Percentiles rank a stretch among this genome's conserved stretches.
These are phyloP conservation scores for Mortierella antarctica DNA, from an alignment of 192 early-diverging fungal species.

Conservation along the genomic window DNA sequence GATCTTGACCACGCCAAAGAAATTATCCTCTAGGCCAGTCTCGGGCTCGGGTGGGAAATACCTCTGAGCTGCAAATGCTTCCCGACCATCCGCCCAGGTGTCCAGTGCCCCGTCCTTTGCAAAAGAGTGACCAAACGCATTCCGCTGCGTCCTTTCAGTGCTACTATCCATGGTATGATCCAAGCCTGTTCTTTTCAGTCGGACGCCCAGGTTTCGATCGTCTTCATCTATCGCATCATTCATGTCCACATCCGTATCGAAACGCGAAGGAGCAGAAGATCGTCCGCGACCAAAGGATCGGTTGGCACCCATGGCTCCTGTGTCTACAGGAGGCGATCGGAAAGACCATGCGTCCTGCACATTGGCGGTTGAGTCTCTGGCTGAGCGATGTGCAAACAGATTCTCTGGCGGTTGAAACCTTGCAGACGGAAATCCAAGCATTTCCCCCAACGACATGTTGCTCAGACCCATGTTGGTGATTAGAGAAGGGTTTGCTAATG, in stretches of 20 bases:
- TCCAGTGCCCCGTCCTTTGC: neutral
- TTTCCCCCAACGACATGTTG: constrained; percentile 46
- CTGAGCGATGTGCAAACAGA: constrained; percentile 37
- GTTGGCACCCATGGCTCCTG: neutral
- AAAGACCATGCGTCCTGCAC: constrained; percentile 23
- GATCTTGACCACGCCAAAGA: constrained; percentile 54
- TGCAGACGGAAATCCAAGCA: constrained; percentile 49
- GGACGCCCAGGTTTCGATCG: neutral
- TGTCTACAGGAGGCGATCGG: neutral
- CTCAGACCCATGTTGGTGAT: constrained; percentile 27
- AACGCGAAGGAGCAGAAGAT: neutral
- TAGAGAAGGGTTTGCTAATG: constrained; percentile 40
- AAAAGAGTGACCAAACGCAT: neutral
- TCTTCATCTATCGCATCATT: constrained; percentile 27
- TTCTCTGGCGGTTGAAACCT: constrained; percentile 49
- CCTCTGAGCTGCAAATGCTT: constrained; percentile 30
- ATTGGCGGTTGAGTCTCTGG: neutral
- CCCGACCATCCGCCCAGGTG: constrained; percentile 6
- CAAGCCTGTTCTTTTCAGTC: too few relatives aligned
- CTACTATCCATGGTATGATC: too few relatives aligned
- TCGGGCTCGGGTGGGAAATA: constrained; percentile 47
- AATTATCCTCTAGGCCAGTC: constrained; percentile 52
- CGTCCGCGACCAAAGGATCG: neutral
- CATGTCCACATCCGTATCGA: constrained; percentile 15
- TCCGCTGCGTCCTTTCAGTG: too few relatives aligned